Conservation (phyloP, 2,329 filamentous ascomycete genomes). For the Chrysoporthe cubensis region DNA sequence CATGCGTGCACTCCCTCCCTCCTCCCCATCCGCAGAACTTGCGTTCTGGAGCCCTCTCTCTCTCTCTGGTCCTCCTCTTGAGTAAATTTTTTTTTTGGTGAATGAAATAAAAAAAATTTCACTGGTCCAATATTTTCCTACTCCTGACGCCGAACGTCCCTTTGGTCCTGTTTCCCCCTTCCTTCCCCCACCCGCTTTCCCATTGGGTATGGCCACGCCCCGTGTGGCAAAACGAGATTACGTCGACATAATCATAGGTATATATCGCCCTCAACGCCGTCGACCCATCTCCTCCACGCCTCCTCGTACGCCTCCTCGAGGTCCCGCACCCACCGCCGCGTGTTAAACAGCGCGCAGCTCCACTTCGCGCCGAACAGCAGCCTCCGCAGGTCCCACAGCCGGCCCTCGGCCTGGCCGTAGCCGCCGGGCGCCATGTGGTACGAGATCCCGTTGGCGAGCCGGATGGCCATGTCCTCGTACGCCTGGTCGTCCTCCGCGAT, state of each 20-base stretch:
- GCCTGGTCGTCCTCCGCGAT: conserved; percentile 78
- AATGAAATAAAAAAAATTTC: not conserved
- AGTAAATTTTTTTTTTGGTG: not conserved
- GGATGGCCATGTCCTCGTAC: conserved; percentile 79
- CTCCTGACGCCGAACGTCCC: not conserved
- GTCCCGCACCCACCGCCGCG: conserved; percentile 85
- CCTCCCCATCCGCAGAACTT: conserved; percentile 18
- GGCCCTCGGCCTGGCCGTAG: conserved; percentile 63
- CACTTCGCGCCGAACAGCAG: conserved; percentile 84
- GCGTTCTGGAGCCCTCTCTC: conserved; percentile 13
- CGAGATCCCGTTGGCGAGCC: conserved; percentile 64
- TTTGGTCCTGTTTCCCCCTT: not conserved
- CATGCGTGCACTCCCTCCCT: not conserved
- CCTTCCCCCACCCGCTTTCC: no score
- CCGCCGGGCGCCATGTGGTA: conserved; percentile 55
- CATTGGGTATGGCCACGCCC: not conserved
- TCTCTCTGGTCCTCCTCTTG: conserved; percentile 10
- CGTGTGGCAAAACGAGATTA: no score
- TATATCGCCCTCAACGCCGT: conserved; percentile 88
- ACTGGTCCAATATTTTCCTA: conserved; percentile 1
- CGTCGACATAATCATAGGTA: conserved; percentile 60
- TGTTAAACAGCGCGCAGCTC: conserved; percentile 89
- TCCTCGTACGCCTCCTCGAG: conserved; percentile 86
- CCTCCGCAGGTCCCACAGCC: conserved; percentile 77
- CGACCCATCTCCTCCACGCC: conserved; percentile 88